Base-by-base conservation (phyloP, 257 asterid species). In the Solanum rostratum region DNA sequence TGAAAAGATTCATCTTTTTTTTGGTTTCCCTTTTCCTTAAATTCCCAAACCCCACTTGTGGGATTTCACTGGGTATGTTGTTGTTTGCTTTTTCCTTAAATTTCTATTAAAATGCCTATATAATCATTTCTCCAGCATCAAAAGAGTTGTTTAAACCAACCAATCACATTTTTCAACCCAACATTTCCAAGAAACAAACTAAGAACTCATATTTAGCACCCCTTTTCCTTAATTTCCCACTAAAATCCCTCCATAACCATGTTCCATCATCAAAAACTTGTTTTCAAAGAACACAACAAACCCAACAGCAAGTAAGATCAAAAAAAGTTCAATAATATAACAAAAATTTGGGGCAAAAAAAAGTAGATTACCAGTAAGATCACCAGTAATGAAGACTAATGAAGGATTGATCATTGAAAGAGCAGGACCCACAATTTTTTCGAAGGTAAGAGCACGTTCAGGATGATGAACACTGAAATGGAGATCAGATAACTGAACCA, bases 401-500 rank as follows among this genome's bases (percentile, higher is more conserved):
- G 97, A 91, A 87, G 98, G 98, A 33, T 91, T 95, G 92, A 97
- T 85, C 92, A 93, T 91, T 78, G 96, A 83, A 86, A 97, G 98
- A 53, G 94, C 68, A 71, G 95, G 94, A 0, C 96, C 99, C 60
- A 92, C 90, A 62, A 92, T 84, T 7, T 91, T 74, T 79, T 49
- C 85, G 93, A 97, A 94, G 85, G 90, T 93, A 50, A 70, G 89
- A 27, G 98, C 99, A 62, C 99, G 91, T 16, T 92, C 90, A 5
- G 98, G 98, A 68, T 92, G 93, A 88, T 97, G 97, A 70, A 92
- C 95, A 88, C 98, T 97, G 93, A 97, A 97, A 88, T 95, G 98
- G 80, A 97, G 98, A 94, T 95, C 99, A 83, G 99, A 94, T 16
- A 97, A 94, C 93, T 97, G 98, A 87, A 95, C 99, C 86, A 94